phyloP scores from a whole-genome alignment of 495 filamentous ascomycete genomes.

The Penicillium ochrochloron region DNA sequence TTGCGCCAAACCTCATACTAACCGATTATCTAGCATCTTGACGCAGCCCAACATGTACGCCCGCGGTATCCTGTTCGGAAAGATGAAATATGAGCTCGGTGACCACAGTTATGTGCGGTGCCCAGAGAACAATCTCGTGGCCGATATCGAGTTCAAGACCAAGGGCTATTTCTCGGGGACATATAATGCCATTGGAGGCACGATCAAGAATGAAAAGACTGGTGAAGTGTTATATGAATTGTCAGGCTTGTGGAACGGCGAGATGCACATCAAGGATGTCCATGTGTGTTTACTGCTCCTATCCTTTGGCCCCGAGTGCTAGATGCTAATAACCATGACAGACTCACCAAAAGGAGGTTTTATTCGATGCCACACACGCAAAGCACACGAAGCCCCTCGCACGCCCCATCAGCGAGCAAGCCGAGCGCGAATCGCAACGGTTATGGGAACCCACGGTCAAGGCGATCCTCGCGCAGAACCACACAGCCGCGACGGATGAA shows the following conservation, averaged over 20 bases:
- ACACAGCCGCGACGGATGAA: constrained; percentile 89
- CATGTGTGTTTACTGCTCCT: constrained; percentile 56
- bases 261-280: constrained; percentile 87
- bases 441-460: constrained; percentile 81
- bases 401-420: constrained; percentile 83
- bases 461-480: constrained; percentile 82
- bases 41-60: constrained; percentile 99
- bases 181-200: constrained; percentile 94
- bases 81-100: constrained; percentile 99
- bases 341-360: constrained; percentile 84
- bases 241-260: constrained; percentile 89
- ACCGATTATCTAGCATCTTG: constrained; percentile 61
- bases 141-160: constrained; percentile 97
- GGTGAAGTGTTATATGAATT: constrained; percentile 88
- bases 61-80: constrained; percentile 93
- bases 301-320: background rate
- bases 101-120: constrained; percentile 96
- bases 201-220: constrained; percentile 86
- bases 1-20: constrained; percentile 7
- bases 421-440: constrained; percentile 85
- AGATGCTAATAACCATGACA: constrained; percentile 38
- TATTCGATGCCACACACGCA: constrained; percentile 83
- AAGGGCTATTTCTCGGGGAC: constrained; percentile 97
- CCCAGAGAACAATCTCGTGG: constrained; percentile 81
- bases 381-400: constrained; percentile 76